Percentiles rank a stretch among this genome's conserved stretches.
Conservation (phyloP, 2,329 filamentous ascomycete species). For the Aureobasidium pullulans region DNA sequence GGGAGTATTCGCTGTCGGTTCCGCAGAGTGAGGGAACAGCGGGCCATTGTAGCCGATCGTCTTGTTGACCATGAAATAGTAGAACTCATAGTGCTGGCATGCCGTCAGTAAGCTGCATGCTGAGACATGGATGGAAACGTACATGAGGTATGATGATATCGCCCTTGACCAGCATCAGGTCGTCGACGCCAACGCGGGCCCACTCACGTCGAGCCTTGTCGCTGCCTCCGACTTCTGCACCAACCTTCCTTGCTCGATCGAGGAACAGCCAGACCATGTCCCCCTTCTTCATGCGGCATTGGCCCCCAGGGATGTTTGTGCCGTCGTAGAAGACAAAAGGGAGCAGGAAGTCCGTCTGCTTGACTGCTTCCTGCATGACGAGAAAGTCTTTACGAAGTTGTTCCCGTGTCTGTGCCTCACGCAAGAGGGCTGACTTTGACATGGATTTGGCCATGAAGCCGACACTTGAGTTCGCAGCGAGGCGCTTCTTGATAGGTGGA, state of each 20-base stretch:
- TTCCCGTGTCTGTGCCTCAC: constrained; percentile 72
- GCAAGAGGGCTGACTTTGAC: constrained; percentile 68
- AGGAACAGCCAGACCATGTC: constrained; percentile 90
- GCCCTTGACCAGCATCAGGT: constrained; percentile 85
- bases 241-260: constrained; percentile 84
- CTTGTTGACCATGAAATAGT: constrained; percentile 92
- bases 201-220: constrained; percentile 68
- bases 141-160: constrained; percentile 92
- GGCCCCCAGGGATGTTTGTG: constrained; percentile 76
- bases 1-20: constrained; percentile 39
- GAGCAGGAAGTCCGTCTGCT: constrained; percentile 79
- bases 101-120: constrained; percentile 7
- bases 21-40: constrained; percentile 69
- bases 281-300: constrained; percentile 83
- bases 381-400: constrained; percentile 72
- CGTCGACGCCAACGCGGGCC: constrained; percentile 90
- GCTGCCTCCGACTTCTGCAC: constrained; percentile 67
- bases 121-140: constrained; percentile 34
- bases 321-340: constrained; percentile 98
- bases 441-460: constrained; percentile 62
- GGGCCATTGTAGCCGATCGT: constrained; percentile 63
- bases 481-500: constrained; percentile 41
- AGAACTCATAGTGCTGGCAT: constrained; percentile 85
- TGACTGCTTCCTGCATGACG: constrained; percentile 74
- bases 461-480: constrained; percentile 57